A percentile compares a stretch with the other conserved stretches of the same genome.
These are phyloP conservation scores for Candida morakotiae DNA, from an alignment of 805 yeast genomes.

Conservation along the genomic window DNA sequence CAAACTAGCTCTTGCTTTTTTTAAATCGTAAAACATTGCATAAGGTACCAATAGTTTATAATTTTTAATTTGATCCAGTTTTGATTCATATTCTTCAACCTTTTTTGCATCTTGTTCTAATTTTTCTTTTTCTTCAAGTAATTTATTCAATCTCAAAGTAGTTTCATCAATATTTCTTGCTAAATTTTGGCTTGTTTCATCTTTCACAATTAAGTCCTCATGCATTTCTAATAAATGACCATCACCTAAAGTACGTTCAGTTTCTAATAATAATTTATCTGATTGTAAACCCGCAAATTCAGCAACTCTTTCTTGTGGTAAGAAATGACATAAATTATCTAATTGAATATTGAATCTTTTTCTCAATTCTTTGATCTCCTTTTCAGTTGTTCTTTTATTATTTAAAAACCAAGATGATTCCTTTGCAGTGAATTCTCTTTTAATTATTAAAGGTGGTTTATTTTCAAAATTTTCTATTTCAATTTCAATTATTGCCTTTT, in stretches of 20 bases:
- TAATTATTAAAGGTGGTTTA: conserved; percentile 33
- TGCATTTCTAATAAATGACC: conserved; percentile 57
- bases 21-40: conserved; percentile 36
- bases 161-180: conserved; percentile 22
- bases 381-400: conserved; percentile 36
- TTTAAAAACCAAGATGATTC: conserved; percentile 55
- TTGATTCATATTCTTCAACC: conserved; percentile 43
- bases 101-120: conserved; percentile 44
- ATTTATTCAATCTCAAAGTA: conserved; percentile 23
- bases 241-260: conserved; percentile 74
- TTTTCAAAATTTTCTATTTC: conserved; percentile 40
- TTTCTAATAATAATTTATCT: conserved; percentile 67
- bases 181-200: conserved; percentile 31
- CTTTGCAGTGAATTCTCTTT: conserved; percentile 42
- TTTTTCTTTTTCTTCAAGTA: conserved; percentile 33
- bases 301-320: conserved; percentile 94
- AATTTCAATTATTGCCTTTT: conserved; percentile 44
- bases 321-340: conserved; percentile 87
- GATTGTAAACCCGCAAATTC: conserved; percentile 82
- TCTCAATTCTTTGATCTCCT: conserved; percentile 42
- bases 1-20: conserved; percentile 25
- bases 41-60: conserved; percentile 40
- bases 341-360: conserved; percentile 68
- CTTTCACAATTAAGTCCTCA: conserved; percentile 49
- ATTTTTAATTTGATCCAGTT: conserved; percentile 33